Percentiles rank a stretch among this genome's conserved stretches.
phyloP scores from a whole-genome alignment of 1,284 basidiomycete species.

The Rhodotorula sp. region DNA sequence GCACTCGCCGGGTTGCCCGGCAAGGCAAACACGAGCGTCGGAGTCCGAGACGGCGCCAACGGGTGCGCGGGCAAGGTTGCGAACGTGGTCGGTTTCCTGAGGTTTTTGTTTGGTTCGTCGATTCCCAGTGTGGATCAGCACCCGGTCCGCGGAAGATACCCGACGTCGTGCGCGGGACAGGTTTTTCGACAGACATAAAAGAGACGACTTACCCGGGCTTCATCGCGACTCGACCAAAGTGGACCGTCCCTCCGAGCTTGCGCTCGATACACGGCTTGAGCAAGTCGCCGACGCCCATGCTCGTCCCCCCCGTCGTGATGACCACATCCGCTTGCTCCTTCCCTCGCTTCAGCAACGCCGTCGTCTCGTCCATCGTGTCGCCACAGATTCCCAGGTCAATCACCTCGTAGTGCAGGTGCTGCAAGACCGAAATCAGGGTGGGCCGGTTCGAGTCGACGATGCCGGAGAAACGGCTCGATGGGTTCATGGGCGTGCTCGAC shows the following conservation, averaged over 20 bases:
- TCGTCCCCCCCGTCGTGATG: slow-evolving; percentile 82
- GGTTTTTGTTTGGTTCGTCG: too few relatives aligned
- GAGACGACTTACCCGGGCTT: slow-evolving; percentile 50
- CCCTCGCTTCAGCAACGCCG: slow-evolving; percentile 60
- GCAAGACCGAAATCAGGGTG: slow-evolving; percentile 66
- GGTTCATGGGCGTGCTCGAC: slow-evolving; percentile 33
- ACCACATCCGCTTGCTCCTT: slow-evolving; percentile 68
- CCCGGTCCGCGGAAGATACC: slow-evolving; percentile 33
- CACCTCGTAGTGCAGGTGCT: slow-evolving; percentile 71
- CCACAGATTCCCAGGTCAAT: slow-evolving; percentile 75
- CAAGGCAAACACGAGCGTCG: slow-evolving; percentile 72
- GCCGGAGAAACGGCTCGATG: slow-evolving; percentile 49
- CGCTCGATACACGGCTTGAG: slow-evolving; percentile 84
- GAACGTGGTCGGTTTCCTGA: slow-evolving; percentile 77
- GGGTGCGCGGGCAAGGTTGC: slow-evolving; percentile 62
- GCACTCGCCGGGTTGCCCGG: slow-evolving; percentile 87
- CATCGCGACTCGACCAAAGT: slow-evolving; percentile 68
- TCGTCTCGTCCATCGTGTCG: slow-evolving; percentile 66
- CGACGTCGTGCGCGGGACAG: not conserved
- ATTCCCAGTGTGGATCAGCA: too few relatives aligned
- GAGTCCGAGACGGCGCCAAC: slow-evolving; percentile 42
- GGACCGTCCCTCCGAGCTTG: slow-evolving; percentile 67
- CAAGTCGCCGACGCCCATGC: slow-evolving; percentile 83
- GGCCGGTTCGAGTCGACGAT: slow-evolving; percentile 83
- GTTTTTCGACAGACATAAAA: not conserved